phyloP scores from a whole-genome alignment of 805 yeast genomes.

The Wickerhamomyces subpelliculosus region DNA sequence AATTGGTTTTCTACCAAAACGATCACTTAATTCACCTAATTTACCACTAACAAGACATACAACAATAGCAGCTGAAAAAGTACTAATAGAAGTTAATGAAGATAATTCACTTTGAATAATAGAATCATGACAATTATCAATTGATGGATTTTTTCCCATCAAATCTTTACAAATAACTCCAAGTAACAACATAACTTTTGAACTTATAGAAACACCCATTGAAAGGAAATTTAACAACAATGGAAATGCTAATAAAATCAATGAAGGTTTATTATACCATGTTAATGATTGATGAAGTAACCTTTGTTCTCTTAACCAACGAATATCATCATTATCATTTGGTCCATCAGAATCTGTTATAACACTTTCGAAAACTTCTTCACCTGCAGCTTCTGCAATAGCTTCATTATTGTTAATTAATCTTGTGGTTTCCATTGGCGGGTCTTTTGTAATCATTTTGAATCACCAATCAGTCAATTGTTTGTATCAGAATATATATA shows the following conservation, averaged over 20 bases:
- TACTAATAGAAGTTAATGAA: slow-evolving; percentile 37
- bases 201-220: slow-evolving; percentile 30
- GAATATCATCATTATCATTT: slow-evolving; percentile 32
- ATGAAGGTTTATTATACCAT: slow-evolving; percentile 55
- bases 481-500: no score
- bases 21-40: slow-evolving; percentile 57
- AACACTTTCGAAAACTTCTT: slow-evolving; percentile 34
- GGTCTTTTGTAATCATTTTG: no score
- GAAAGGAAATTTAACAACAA: slow-evolving; percentile 38
- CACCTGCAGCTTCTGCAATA: slow-evolving; percentile 2
- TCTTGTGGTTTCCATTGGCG: background rate
- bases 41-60: slow-evolving; percentile 52
- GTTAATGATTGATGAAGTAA: slow-evolving; percentile 32
- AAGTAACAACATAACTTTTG: slow-evolving; percentile 30
- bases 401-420: background rate
- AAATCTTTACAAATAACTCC: slow-evolving; percentile 25
- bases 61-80: slow-evolving; percentile 36
- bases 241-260: slow-evolving; percentile 38
- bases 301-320: slow-evolving; percentile 46
- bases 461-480: no score
- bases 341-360: slow-evolving; percentile 29
- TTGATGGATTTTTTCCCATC: slow-evolving; percentile 5
- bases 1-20: slow-evolving; percentile 51
- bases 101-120: slow-evolving; percentile 40
- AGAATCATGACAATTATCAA: slow-evolving; percentile 28